phyloP scores from a whole-genome alignment of 768 basidiomycete species.

The Coprinopsis cinerea region DNA sequence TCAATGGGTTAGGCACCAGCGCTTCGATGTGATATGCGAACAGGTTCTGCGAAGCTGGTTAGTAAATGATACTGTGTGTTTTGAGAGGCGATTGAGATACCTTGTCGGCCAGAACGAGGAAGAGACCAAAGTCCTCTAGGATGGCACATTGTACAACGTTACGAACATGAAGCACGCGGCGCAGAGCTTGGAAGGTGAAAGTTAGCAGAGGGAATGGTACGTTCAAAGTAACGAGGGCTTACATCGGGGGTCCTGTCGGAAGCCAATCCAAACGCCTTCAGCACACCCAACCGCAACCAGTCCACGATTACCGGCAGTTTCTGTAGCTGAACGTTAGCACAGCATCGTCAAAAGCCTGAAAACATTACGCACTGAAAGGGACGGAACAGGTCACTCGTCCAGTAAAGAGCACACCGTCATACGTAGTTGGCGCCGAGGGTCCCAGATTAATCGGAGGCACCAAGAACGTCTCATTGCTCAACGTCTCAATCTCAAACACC shows the following conservation, averaged over 20 bases:
- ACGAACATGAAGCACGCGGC: slow-evolving; percentile 88
- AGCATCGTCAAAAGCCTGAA: not conserved
- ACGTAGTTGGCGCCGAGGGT: slow-evolving; percentile 50
- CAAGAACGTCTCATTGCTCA: slow-evolving; percentile 84
- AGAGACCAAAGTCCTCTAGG: slow-evolving; percentile 93
- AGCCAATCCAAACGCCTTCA: slow-evolving; percentile 93
- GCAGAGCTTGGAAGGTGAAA: slow-evolving; percentile 65
- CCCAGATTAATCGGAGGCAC: slow-evolving; percentile 54
- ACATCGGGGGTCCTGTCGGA: slow-evolving; percentile 84
- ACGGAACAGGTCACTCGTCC: slow-evolving; percentile 93
- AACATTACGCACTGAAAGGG: slow-evolving; percentile 64
- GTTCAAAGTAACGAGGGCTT: too few relatives aligned
- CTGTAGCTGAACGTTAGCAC: slow-evolving; percentile 51
- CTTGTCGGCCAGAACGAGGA: slow-evolving; percentile 92
- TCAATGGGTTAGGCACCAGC: slow-evolving; percentile 81
- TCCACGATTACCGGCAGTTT: slow-evolving; percentile 72
- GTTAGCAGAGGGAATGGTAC: too few relatives aligned
- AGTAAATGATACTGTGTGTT: not conserved
- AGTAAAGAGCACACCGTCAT: slow-evolving; percentile 61
- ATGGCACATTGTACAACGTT: slow-evolving; percentile 93
- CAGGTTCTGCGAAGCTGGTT: slow-evolving; percentile 26
- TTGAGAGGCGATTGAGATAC: slow-evolving; percentile 28
- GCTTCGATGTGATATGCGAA: slow-evolving; percentile 97
- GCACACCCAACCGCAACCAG: slow-evolving; percentile 88
- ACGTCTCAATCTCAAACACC: slow-evolving; percentile 89